A percentile compares a stretch with the other conserved stretches of the same genome.
phyloP scores from a whole-genome alignment of 805 yeast genomes.

The Blastobotrys terrestris region DNA sequence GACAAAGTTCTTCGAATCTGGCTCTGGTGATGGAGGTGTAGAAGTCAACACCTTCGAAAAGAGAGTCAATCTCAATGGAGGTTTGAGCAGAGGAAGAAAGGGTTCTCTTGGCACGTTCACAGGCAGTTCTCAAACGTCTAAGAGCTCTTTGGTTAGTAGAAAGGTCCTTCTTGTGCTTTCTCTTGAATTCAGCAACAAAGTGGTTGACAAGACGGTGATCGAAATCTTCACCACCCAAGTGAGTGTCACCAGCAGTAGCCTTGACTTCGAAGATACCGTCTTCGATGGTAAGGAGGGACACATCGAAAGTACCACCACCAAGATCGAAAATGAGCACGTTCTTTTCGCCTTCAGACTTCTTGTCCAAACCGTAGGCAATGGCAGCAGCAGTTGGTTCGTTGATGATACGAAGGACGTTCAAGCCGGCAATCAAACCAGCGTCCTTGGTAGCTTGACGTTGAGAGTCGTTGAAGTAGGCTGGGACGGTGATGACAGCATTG shows the following conservation, averaged over 20 bases:
- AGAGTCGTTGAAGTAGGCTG: slow-evolving; percentile 95
- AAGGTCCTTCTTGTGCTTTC: slow-evolving; percentile 94
- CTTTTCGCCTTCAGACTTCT: slow-evolving; percentile 65
- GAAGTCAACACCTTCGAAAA: slow-evolving; percentile 93
- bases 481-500: slow-evolving; percentile 94
- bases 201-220: slow-evolving; percentile 93
- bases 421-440: slow-evolving; percentile 94
- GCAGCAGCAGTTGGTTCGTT: slow-evolving; percentile 99
- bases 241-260: slow-evolving; percentile 89
- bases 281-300: slow-evolving; percentile 83
- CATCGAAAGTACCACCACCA: slow-evolving; percentile 99
- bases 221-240: slow-evolving; percentile 98
- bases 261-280: slow-evolving; percentile 96
- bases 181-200: slow-evolving; percentile 93
- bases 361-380: slow-evolving; percentile 89
- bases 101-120: slow-evolving; percentile 99
- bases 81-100: slow-evolving; percentile 94
- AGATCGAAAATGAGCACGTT: slow-evolving; percentile 90
- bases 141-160: slow-evolving; percentile 92
- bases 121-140: slow-evolving; percentile 97
- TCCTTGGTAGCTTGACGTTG: slow-evolving; percentile 98
- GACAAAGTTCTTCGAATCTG: slow-evolving; percentile 94
- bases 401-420: slow-evolving; percentile 89
- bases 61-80: slow-evolving; percentile 89
- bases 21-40: slow-evolving; percentile 96